Evolutionary conservation across 768 basidiomycete genomes (phyloP).

Genomic region (Tricholoma terreum): DNA sequence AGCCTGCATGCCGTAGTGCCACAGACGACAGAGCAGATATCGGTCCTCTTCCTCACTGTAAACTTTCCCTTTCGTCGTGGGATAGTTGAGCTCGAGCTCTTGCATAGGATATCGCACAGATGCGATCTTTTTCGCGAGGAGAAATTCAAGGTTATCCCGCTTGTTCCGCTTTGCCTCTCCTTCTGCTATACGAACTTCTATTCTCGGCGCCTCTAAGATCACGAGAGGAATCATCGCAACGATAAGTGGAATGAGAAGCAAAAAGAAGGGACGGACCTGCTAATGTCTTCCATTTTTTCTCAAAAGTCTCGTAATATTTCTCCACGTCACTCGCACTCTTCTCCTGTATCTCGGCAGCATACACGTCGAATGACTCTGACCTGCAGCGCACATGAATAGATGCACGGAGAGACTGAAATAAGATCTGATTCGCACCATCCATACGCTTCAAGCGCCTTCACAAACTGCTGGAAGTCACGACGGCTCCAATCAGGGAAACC

Average conservation of each 20-base stretch:
- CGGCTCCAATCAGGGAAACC: constrained; percentile 93
- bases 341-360: constrained; percentile 81
- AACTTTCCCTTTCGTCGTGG: constrained; percentile 93
- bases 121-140: constrained; percentile 79
- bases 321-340: constrained; percentile 78
- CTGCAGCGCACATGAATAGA: constrained; percentile 29
- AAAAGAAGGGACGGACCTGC: constrained; percentile 50
- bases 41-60: constrained; percentile 97
- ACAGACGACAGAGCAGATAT: constrained; percentile 86
- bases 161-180: constrained; percentile 90
- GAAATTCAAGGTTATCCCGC: constrained; percentile 72
- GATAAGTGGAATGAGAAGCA: not conserved
- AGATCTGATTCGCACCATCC: constrained; percentile 59
- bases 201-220: constrained; percentile 67
- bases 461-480: constrained; percentile 90
- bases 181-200: constrained; percentile 79
- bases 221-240: not conserved
- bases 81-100: constrained; percentile 93
- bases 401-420: not conserved
- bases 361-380: constrained; percentile 61
- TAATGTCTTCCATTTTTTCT: constrained; percentile 85
- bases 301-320: constrained; percentile 79
- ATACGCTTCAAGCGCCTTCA: constrained; percentile 60
- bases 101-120: constrained; percentile 92
- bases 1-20: constrained; percentile 84